phyloP scores from a whole-genome alignment of 805 yeast genomes.

The Wickerhamomyces strasburgensis region DNA sequence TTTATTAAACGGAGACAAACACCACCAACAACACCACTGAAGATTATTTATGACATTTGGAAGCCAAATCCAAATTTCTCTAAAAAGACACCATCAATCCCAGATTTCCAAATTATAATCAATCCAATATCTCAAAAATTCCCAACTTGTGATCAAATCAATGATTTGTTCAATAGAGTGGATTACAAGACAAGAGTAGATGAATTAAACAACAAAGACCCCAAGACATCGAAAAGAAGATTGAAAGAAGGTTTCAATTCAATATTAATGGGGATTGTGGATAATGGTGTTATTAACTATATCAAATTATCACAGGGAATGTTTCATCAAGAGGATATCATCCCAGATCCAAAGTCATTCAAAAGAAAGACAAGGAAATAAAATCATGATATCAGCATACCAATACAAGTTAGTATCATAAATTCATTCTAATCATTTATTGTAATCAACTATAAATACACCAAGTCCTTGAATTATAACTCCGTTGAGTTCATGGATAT shows the following conservation, averaged over 20 bases:
- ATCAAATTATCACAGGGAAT: constrained; percentile 47
- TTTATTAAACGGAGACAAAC: constrained; percentile 11
- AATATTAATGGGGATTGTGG: constrained; percentile 63
- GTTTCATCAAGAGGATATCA: constrained; percentile 35
- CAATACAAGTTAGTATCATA: too few species aligned
- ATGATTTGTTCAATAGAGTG: constrained; percentile 18
- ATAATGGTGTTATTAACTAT: constrained; percentile 70
- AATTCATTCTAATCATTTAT: too few species aligned
- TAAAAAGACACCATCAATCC: constrained; percentile 61
- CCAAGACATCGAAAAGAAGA: constrained; percentile 31
- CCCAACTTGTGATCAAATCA: constrained; percentile 43
- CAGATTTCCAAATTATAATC: constrained; percentile 71
- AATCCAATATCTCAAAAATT: constrained; percentile 43
- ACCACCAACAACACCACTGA: constrained; percentile 6
- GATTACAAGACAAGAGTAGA: neutral
- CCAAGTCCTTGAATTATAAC: too few species aligned
- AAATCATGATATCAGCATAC: neutral
- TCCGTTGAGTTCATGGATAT: constrained; percentile 1
- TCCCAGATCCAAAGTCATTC: constrained; percentile 6
- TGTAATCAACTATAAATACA: too few species aligned
- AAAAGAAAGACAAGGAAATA: constrained; percentile 1
- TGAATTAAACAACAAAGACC: constrained; percentile 6
- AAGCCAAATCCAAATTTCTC: constrained; percentile 71
- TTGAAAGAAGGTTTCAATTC: constrained; percentile 48
- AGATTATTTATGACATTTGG: constrained; percentile 64